Conservation (phyloP, 257 asterid genomes). For the Ligustrum vulgare region DNA sequence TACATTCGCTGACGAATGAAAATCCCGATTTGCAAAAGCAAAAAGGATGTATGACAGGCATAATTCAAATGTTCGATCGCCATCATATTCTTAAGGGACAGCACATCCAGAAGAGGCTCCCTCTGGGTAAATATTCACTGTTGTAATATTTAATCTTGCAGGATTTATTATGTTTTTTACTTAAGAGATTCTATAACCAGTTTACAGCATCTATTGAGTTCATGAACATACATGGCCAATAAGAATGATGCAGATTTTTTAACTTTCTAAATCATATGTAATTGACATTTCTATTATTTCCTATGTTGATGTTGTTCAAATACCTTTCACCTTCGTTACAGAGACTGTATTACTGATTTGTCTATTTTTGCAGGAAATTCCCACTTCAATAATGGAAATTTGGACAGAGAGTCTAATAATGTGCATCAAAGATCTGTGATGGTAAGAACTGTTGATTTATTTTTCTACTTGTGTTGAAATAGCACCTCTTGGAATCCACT, state of each 20-base stretch:
- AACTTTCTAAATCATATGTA: neutral
- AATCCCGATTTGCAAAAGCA: constrained; percentile 79
- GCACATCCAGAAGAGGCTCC: constrained; percentile 48
- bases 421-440: constrained; percentile 38
- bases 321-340: neutral
- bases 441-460: constrained; percentile 38
- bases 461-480: neutral
- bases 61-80: constrained; percentile 82
- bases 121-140: constrained; percentile 49
- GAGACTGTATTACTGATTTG: neutral
- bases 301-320: neutral
- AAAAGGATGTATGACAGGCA: constrained; percentile 91
- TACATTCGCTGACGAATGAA: constrained; percentile 79
- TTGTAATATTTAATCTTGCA: constrained; percentile 13
- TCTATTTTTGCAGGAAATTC: constrained; percentile 53
- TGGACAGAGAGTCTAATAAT: constrained; percentile 42
- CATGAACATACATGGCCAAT: neutral
- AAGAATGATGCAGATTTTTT: neutral
- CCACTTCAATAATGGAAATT: constrained; percentile 32
- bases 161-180: neutral
- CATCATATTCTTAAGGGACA: constrained; percentile 50
- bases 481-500: neutral
- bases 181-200: constrained; percentile 10
- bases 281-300: neutral
- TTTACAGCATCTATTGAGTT: neutral